Conservation (phyloP, 352 stramenopile genomes). For the Globisporangium perplexum region DNA sequence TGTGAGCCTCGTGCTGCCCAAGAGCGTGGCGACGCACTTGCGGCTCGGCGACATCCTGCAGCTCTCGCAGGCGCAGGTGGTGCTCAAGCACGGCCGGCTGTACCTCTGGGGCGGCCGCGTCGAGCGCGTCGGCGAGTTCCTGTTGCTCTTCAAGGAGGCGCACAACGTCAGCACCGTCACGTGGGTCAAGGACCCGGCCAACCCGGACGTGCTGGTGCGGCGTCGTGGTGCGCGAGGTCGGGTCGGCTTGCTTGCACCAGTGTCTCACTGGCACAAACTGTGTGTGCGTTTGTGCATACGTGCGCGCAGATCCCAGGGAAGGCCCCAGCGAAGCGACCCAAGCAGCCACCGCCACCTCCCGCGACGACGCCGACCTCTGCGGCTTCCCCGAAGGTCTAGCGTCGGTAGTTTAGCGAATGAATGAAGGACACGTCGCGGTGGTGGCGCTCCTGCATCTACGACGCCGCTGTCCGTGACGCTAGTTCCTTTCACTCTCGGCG, state of each 20-base stretch:
- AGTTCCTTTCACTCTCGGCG: too few relatives aligned
- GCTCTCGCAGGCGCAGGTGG: constrained; percentile 56
- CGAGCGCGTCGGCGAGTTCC: constrained; percentile 82
- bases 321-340: constrained; percentile 52
- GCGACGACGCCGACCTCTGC: too few relatives aligned
- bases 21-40: constrained; percentile 57
- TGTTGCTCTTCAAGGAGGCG: constrained; percentile 82
- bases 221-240: background rate
- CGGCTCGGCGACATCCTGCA: constrained; percentile 74
- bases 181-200: constrained; percentile 77
- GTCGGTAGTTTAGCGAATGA: too few relatives aligned
- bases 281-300: background rate
- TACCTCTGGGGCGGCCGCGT: constrained; percentile 80
- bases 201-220: constrained; percentile 55
- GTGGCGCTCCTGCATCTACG: too few relatives aligned
- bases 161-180: constrained; percentile 78
- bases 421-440: too few relatives aligned
- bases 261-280: background rate
- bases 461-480: too few relatives aligned
- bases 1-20: constrained; percentile 75
- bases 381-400: background rate
- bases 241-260: background rate
- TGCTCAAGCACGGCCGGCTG: constrained; percentile 71
- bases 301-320: constrained; percentile 42
- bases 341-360: constrained; percentile 5